Evolutionary conservation across 352 stramenopile genomes (phyloP), one percentile per base, ranked within the genome.

Genomic region (Globisporangium recalcitrans): DNA sequence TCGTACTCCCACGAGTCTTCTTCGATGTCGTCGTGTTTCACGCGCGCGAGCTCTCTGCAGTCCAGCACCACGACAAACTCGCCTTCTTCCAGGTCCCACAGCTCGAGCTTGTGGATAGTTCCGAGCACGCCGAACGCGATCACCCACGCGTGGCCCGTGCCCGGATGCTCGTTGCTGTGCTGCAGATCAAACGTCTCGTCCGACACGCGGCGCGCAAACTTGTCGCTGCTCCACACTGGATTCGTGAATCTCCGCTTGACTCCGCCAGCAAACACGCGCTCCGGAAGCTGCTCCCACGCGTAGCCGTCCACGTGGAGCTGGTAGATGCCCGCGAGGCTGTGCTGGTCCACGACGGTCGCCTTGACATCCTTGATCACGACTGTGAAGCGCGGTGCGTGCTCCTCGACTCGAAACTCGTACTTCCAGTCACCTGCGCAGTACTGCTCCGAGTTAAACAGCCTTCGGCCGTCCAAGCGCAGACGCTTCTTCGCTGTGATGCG

Each of bases 401-500:
- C 56, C 11, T 84, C 63, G 4, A 88, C 77, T 26, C 70, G 48
- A 55, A 95, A 93, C n/a, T 91, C 79, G 64, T 93, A 80, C 21
- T 78, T 73, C 86, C 86, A 95, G 40, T 86, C 82, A 46, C 84
- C 76, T 4, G 74, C 69, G 54, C 70, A 80, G 56, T 85, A 95
- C 54, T 87, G 74, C 42, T 95, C 86, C 58, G 75, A 87, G 19
- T 73, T 81, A 60, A 73, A 87, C 10, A 95, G 73, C 4, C 79
- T 82, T n/a, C 74, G 75, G 31, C 86, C 86, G 52, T 95, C 86
- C 13, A 95, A 68, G 26, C 84, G 86, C 58, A 95, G 67, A 2
- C 82, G 82, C 70, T 95, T 93, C 71, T 93, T 93, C 52, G 74
- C 79, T 62, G 82, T 82, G 31, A 95, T 81, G 55, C 82, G 80